These are phyloP conservation scores for Luzula sylvatica DNA, from an alignment of 176 grass and related monocot species.

Conservation along the genomic window DNA sequence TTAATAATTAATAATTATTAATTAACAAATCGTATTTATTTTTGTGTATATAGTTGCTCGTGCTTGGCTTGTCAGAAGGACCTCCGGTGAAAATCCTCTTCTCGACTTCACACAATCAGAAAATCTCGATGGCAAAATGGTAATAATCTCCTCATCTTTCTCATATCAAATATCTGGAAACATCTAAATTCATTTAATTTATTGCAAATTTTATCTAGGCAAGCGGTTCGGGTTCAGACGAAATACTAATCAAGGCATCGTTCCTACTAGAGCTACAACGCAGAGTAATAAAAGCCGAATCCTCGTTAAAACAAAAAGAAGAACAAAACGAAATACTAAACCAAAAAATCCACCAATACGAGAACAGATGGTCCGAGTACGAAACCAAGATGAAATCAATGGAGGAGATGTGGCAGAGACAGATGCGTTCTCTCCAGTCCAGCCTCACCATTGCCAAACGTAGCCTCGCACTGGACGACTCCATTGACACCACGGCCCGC, in stretches of 20 bases:
- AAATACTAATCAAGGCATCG: conserved; percentile 71
- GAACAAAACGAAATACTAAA: conserved; percentile 88
- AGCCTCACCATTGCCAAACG: conserved; percentile 73
- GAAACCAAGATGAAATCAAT: conserved; percentile 97
- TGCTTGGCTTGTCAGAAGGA: conserved; percentile 71
- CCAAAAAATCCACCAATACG: conserved; percentile 73
- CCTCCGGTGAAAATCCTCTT: conserved; percentile 52
- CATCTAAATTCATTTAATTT: neutral
- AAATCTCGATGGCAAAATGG: conserved; percentile 56
- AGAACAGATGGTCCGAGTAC: conserved; percentile 76
- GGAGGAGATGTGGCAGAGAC: conserved; percentile 99
- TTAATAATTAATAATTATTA: neutral
- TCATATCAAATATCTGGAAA: neutral
- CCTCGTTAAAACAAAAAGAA: conserved; percentile 61
- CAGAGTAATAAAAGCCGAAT: conserved; percentile 57
- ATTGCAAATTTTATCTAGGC: neutral
- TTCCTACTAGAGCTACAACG: conserved; percentile 79
- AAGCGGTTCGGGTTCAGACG: conserved; percentile 54
- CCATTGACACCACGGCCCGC: conserved; percentile 12
- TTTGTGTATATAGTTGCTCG: conserved; percentile 48
- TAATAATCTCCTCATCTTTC: conserved; percentile 18
- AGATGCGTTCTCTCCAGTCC: conserved; percentile 83
- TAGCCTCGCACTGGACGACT: conserved; percentile 72
- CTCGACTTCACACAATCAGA: conserved; percentile 47
- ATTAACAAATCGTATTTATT: too few species aligned